A percentile compares a stretch with the other conserved stretches of the same genome.
Evolutionary conservation across 148 eudicot genomes (phyloP).

Genomic region (Spergularia bocconei): DNA sequence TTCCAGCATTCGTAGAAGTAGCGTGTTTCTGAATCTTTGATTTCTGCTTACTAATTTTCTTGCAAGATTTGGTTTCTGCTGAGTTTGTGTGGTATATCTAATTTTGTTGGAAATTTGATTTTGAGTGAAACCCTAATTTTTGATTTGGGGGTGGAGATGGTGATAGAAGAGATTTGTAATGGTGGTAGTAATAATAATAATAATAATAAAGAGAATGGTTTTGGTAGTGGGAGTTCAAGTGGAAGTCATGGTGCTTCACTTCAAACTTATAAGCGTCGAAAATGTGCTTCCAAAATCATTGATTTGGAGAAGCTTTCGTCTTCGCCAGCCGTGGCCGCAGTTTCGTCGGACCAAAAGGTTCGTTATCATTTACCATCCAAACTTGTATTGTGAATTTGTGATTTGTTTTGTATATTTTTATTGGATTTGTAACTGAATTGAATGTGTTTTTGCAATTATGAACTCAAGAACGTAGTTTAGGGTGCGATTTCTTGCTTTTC

Average conservation of each 20-base stretch:
- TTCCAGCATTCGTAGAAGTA: not conserved
- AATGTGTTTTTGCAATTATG: not conserved
- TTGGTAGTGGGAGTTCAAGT: slow-evolving; percentile 27
- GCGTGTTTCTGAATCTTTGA: not conserved
- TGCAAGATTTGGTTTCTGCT: too few relatives aligned
- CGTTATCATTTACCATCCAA: not conserved
- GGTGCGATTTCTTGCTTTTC: too few relatives aligned
- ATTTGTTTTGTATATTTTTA: not conserved
- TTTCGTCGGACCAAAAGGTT: slow-evolving; percentile 33
- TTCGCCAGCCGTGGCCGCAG: slow-evolving; percentile 4
- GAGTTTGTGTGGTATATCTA: not conserved
- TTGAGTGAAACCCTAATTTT: slow-evolving; percentile 12
- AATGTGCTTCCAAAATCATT: slow-evolving; percentile 14
- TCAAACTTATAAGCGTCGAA: slow-evolving; percentile 49
- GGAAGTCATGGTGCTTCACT: slow-evolving; percentile 32
- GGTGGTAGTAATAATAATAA: not conserved
- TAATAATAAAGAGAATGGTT: slow-evolving; percentile 14
- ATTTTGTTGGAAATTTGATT: not conserved
- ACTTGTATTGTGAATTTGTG: too few relatives aligned
- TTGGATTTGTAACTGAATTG: not conserved
- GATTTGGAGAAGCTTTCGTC: slow-evolving; percentile 26
- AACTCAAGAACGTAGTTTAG: too few relatives aligned
- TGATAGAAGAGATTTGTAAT: slow-evolving; percentile 17
- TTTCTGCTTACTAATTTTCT: not conserved
- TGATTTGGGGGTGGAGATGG: not conserved